These are phyloP conservation scores for Yarrowia porcina DNA, from an alignment of 805 yeast genomes.

Conservation along the genomic window DNA sequence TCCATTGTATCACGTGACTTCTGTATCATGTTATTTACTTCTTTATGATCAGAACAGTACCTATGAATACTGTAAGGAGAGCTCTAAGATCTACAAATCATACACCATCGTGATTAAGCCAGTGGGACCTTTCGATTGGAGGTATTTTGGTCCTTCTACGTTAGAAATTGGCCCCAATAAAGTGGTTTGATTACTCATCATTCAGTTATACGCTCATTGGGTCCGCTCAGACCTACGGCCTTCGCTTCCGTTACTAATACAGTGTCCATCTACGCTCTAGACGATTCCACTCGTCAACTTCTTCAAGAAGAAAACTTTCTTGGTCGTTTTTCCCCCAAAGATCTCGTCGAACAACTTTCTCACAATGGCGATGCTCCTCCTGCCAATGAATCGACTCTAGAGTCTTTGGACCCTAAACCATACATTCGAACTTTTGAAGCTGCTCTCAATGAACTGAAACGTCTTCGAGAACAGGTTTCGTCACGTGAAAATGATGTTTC, in stretches of 20 bases:
- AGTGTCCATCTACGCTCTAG: conserved; percentile 36
- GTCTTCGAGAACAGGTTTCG: conserved; percentile 55
- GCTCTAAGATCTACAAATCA: too few relatives aligned
- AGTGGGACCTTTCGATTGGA: too few relatives aligned
- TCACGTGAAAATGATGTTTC: conserved; percentile 51
- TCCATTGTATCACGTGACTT: neutral
- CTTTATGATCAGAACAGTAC: too few relatives aligned
- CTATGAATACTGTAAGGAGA: too few relatives aligned
- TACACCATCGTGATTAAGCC: too few relatives aligned
- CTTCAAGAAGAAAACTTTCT: conserved; percentile 33
- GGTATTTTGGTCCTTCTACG: too few relatives aligned
- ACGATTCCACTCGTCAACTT: conserved; percentile 32
- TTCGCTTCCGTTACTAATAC: neutral
- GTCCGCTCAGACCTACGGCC: too few relatives aligned
- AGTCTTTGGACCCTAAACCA: conserved; percentile 80
- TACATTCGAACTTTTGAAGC: conserved; percentile 91
- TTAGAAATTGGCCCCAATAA: neutral
- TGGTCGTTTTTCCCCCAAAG: conserved; percentile 58
- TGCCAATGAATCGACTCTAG: conserved; percentile 29
- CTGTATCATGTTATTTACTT: neutral
- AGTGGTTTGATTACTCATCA: neutral
- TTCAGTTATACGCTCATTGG: neutral
- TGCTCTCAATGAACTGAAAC: conserved; percentile 67
- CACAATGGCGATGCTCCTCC: neutral
- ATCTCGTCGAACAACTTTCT: conserved; percentile 68